Conservation (phyloP, 768 basidiomycete species). For the Pisolithus microcarpus region DNA sequence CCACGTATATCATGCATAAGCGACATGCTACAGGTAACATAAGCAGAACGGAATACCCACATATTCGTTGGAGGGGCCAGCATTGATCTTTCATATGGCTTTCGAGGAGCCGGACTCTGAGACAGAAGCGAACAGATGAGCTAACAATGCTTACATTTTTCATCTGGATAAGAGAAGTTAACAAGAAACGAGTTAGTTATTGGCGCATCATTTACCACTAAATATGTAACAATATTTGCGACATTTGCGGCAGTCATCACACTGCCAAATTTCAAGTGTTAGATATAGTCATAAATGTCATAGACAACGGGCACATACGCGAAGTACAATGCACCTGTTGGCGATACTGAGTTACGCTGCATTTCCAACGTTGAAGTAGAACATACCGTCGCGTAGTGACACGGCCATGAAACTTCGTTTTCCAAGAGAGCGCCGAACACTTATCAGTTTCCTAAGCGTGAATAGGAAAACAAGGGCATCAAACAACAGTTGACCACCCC, state of each 20-base stretch:
- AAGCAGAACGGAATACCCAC: too few species aligned
- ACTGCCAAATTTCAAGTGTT: background rate
- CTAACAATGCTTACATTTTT: too few species aligned
- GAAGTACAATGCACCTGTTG: background rate
- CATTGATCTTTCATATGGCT: too few species aligned
- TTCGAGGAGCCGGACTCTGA: too few species aligned
- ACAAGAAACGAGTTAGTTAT: too few species aligned
- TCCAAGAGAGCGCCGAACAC: background rate
- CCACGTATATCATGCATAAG: too few species aligned
- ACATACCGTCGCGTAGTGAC: background rate
- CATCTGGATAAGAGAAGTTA: too few species aligned
- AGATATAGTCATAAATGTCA: background rate
- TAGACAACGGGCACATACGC: background rate
- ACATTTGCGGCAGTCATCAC: background rate
- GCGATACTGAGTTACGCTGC: background rate
- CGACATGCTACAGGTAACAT: too few species aligned
- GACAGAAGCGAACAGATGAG: too few species aligned
- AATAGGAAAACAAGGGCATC: slow-evolving; percentile 13
- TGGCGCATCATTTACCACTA: background rate
- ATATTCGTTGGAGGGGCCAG: too few species aligned
- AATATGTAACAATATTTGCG: background rate
- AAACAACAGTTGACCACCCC: slow-evolving; percentile 10
- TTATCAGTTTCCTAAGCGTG: slow-evolving; percentile 4
- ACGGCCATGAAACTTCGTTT: background rate
- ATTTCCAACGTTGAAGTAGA: background rate